Conservation (phyloP, 345 rosid genomes). For the Bruguiera parviflora region DNA sequence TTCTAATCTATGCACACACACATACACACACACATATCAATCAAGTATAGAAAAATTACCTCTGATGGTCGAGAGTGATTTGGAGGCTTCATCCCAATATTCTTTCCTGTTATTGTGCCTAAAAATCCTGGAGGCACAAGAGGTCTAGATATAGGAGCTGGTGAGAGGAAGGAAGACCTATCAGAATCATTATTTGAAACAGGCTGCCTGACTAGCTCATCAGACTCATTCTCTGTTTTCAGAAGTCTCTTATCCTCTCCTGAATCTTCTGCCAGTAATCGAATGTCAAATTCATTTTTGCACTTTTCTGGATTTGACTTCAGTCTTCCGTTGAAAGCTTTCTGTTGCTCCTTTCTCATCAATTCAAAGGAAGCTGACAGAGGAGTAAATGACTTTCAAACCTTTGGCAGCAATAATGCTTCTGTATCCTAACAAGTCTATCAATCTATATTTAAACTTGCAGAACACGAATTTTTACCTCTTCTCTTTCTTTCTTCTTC, state of each 20-base stretch:
- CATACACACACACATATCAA: not conserved
- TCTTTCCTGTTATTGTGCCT: slow-evolving; percentile 43
- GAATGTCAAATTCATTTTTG: slow-evolving; percentile 62
- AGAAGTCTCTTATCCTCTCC: slow-evolving; percentile 52
- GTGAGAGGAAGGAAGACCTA: slow-evolving; percentile 39
- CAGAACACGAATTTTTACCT: slow-evolving; percentile 45
- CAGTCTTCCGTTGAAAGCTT: slow-evolving; percentile 74
- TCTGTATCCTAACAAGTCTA: slow-evolving; percentile 3
- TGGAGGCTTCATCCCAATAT: slow-evolving; percentile 45
- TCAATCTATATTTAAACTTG: slow-evolving; percentile 2
- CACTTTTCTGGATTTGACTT: slow-evolving; percentile 54
- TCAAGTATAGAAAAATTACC: slow-evolving; percentile 32
- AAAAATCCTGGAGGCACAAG: slow-evolving; percentile 97
- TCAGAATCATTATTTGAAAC: slow-evolving; percentile 31
- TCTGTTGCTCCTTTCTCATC: slow-evolving; percentile 92
- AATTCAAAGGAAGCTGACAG: slow-evolving; percentile 83
- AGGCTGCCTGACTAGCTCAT: slow-evolving; percentile 35
- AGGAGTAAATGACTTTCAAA: slow-evolving; percentile 19
- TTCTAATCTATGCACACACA: not conserved
- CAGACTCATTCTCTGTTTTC: slow-evolving; percentile 34
- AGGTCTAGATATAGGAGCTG: slow-evolving; percentile 69
- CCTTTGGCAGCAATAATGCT: not conserved
- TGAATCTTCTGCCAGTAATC: slow-evolving; percentile 55
- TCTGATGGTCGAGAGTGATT: slow-evolving; percentile 37
- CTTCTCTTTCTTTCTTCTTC: slow-evolving; percentile 97